Evolutionary conservation across 768 basidiomycete genomes (phyloP), one percentile per base, ranked within the genome.

Genomic region (Suillus plorans): DNA sequence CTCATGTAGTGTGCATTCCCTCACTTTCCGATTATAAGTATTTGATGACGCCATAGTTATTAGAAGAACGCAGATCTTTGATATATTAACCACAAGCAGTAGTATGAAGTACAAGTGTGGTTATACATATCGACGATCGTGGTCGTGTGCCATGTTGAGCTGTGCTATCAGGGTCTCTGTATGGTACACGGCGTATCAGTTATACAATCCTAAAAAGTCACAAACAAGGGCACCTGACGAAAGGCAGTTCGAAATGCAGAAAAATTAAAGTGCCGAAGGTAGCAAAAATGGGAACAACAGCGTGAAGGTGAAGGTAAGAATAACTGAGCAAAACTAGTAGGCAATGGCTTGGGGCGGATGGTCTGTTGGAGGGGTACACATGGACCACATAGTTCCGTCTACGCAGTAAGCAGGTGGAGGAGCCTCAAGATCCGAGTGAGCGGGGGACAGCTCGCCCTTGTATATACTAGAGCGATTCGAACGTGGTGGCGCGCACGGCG

Each of bases 371-470:
- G 58, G 58, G 6, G 58, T 42, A 59, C 66, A 64, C 18, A 55
- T 20, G 4, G 62, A 20, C 69, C 67, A 60, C 41, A 53, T 31
- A 8, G 53, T 3, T n/a, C 59, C 50, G 6, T 75, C 68, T 25
- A 61, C 66, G 41, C 64, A 64, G 47, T 75, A 76, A 2, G 66
- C 75, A 0, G 74, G 75, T 10, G 74, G 75, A 28, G 74, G 74
- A 10, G 65, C 66, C 14, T 74, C 75, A 41, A 76, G 47, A 25
- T 71, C 61, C 7, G 66, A 53, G 1, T 20, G 39, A 8, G 63
- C 57, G 4, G 68, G 66, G 28, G 60, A 16, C 4, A 34, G 7
- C 4, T 76, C 71, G 42, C 71, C 74, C 65, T 73, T 76, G 64
- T 52, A 47, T 10, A 56, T 66, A 49, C 71, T 72, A 14, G 69